phyloP scores from a whole-genome alignment of 805 yeast genomes.

The Saccharomycopsis sp. region DNA sequence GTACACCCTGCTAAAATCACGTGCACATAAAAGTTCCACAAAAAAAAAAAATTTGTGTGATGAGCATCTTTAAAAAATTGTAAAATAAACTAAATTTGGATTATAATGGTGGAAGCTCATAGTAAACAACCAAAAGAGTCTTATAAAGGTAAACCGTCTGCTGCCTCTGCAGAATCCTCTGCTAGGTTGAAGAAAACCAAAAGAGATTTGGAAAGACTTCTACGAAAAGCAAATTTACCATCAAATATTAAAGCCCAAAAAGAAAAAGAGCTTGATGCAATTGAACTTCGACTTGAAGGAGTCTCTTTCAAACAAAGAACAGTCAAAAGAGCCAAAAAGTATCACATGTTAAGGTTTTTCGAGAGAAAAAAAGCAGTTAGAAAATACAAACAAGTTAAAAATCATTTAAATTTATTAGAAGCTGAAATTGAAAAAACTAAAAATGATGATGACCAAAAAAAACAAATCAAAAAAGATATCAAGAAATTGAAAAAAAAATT shows the following conservation, averaged over 20 bases:
- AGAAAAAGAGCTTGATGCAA: slow-evolving; percentile 64
- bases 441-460: background rate
- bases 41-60: background rate
- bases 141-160: no score
- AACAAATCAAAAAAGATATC: slow-evolving; percentile 21
- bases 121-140: background rate
- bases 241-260: slow-evolving; percentile 58
- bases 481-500: slow-evolving; percentile 40
- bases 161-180: no score
- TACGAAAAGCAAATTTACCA: slow-evolving; percentile 43
- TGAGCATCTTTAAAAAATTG: no score
- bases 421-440: slow-evolving; percentile 7
- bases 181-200: slow-evolving; percentile 72
- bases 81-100: background rate
- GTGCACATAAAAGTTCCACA: background rate
- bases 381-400: slow-evolving; percentile 41
- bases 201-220: slow-evolving; percentile 71
- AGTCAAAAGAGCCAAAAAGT: slow-evolving; percentile 52
- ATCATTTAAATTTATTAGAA: slow-evolving; percentile 22
- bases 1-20: background rate
- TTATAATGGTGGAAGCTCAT: background rate
- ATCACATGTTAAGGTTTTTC: slow-evolving; percentile 89
- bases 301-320: slow-evolving; percentile 36
- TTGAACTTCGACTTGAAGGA: slow-evolving; percentile 45
- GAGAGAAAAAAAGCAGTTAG: slow-evolving; percentile 81